phyloP scores from a whole-genome alignment of 2,329 filamentous ascomycete genomes.

The Venturia asperata region DNA sequence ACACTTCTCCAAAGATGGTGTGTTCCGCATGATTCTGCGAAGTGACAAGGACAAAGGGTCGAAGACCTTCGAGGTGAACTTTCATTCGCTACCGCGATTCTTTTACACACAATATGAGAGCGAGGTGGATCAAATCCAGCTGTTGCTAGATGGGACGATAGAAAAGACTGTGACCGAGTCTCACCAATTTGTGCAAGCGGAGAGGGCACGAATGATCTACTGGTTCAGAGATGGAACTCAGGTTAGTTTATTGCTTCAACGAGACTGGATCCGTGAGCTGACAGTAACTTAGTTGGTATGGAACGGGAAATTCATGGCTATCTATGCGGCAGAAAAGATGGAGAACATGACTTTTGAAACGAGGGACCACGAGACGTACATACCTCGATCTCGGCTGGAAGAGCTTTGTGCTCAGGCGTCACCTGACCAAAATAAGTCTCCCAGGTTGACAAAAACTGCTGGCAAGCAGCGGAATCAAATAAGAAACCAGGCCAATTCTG shows the following conservation, averaged over 20 bases:
- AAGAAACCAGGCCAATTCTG: conserved; percentile 35
- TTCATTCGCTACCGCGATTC: conserved; percentile 74
- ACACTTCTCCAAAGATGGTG: conserved; percentile 73
- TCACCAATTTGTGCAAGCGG: conserved; percentile 38
- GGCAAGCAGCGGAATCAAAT: conserved; percentile 40
- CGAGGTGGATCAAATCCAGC: conserved; percentile 76
- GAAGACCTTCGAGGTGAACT: conserved; percentile 83
- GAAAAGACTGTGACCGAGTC: conserved; percentile 37
- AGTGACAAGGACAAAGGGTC: conserved; percentile 49
- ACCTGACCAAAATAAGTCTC: conserved; percentile 50
- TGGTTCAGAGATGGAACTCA: conserved; percentile 81
- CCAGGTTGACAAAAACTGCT: conserved; percentile 48
- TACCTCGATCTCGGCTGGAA: conserved; percentile 59
- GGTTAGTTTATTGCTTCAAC: conserved; percentile 47
- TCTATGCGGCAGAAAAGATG: conserved; percentile 71
- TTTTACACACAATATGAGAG: conserved; percentile 86
- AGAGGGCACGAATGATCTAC: conserved; percentile 74
- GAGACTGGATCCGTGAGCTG: conserved; percentile 17
- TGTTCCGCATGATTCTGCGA: conserved; percentile 65
- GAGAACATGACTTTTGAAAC: conserved; percentile 79
- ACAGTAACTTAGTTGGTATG: conserved; percentile 57
- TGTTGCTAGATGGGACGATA: conserved; percentile 65
- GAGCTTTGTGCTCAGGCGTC: conserved; percentile 40
- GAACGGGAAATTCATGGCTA: conserved; percentile 66
- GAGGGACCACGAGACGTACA: conserved; percentile 70